Evolutionary conservation across 257 asterid genomes (phyloP).

Genomic region (Fraxinus cuspidata): DNA sequence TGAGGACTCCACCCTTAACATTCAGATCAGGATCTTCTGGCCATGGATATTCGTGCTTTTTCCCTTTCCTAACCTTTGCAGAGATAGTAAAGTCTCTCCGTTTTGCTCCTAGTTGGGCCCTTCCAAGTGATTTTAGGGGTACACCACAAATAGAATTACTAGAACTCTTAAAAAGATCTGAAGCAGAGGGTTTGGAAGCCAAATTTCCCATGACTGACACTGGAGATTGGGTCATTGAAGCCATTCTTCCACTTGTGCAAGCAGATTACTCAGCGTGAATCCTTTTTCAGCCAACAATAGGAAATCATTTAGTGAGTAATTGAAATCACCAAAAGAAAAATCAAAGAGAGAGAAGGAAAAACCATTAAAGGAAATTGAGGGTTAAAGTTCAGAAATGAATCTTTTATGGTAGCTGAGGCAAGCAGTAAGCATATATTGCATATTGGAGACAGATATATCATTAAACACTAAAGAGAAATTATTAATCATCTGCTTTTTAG

Average conservation of each 20-base stretch:
- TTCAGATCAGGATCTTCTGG: conserved; percentile 76
- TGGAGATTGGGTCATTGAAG: conserved; percentile 60
- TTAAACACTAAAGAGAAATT: not conserved
- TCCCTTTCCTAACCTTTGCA: conserved; percentile 68
- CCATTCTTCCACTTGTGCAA: conserved; percentile 48
- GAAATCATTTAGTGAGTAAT: conserved; percentile 12
- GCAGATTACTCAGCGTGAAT: conserved; percentile 21
- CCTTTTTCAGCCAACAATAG: conserved; percentile 9
- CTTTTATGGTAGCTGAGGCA: conserved; percentile 3
- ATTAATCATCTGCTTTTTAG: not conserved
- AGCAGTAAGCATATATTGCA: not conserved
- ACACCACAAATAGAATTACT: conserved; percentile 61
- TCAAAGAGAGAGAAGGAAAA: not conserved
- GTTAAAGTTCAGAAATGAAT: conserved; percentile 4
- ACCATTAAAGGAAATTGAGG: not conserved
- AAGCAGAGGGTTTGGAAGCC: conserved; percentile 56
- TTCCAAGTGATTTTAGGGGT: conserved; percentile 71
- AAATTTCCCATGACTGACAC: conserved; percentile 55
- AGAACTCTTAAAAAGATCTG: conserved; percentile 79
- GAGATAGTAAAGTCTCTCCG: conserved; percentile 53
- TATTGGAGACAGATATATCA: not conserved
- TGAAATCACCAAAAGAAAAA: not conserved
- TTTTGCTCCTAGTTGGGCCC: conserved; percentile 53
- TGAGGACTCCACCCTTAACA: conserved; percentile 90
- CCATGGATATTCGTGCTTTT: conserved; percentile 85